phyloP scores from a whole-genome alignment of 805 yeast genomes.

The Kodamaea laetipori region DNA sequence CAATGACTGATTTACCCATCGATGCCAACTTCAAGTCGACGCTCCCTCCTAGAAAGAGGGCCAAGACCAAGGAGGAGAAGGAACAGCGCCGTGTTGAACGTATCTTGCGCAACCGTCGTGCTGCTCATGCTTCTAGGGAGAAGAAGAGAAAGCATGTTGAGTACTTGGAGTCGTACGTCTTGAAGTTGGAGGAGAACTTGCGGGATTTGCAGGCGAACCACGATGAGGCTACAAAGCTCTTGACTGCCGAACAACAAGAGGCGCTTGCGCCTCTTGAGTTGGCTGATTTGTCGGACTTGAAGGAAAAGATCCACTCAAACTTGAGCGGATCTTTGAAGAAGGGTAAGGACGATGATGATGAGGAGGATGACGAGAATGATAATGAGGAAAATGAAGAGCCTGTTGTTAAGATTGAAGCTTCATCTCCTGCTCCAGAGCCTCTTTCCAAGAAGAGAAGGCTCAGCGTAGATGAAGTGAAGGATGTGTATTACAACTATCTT shows the following conservation, averaged over 20 bases:
- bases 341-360: constrained; percentile 14
- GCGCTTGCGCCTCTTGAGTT: constrained; percentile 12
- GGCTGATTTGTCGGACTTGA: constrained; percentile 26
- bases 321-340: constrained; percentile 18
- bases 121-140: constrained; percentile 97
- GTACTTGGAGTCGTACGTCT: constrained; percentile 66
- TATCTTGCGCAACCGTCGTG: constrained; percentile 89
- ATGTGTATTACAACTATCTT: constrained; percentile 35
- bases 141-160: constrained; percentile 93
- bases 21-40: constrained; percentile 40
- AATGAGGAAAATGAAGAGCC: constrained; percentile 9
- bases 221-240: constrained; percentile 18
- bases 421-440: background rate
- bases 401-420: background rate
- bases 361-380: constrained; percentile 18
- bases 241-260: constrained; percentile 16
- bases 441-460: constrained; percentile 9
- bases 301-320: constrained; percentile 30
- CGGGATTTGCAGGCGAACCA: constrained; percentile 28
- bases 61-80: constrained; percentile 94
- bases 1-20: constrained; percentile 14
- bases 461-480: constrained; percentile 11
- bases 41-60: constrained; percentile 93
- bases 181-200: constrained; percentile 42
- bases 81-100: constrained; percentile 95